Conservation (phyloP, 192 early-diverging fungal genomes). For the Chytriomyces confervae region DNA sequence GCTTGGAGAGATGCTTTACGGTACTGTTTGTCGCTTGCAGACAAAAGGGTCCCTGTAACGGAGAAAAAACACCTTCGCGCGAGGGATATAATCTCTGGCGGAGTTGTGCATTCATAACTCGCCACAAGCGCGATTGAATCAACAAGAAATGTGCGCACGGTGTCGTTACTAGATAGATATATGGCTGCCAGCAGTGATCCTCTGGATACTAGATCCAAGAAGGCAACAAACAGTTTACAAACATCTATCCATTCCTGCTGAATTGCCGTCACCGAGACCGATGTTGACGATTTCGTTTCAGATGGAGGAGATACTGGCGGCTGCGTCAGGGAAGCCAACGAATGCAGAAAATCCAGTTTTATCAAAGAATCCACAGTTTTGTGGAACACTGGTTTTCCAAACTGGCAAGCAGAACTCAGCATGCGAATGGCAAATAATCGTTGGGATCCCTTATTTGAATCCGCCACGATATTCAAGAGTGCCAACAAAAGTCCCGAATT, state of each 20-base stretch:
- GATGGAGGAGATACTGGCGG: no score
- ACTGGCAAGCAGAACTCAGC: not conserved
- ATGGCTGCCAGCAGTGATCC: not conserved
- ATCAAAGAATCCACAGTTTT: conserved; percentile 11
- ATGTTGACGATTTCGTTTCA: not conserved
- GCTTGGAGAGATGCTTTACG: not conserved
- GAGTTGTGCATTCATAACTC: not conserved
- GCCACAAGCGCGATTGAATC: not conserved
- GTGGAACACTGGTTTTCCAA: not conserved
- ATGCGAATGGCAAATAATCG: not conserved
- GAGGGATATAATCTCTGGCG: conserved; percentile 8
- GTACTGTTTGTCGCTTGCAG: not conserved
- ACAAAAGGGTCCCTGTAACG: conserved; percentile 11
- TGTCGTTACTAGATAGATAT: not conserved
- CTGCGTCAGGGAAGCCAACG: no score
- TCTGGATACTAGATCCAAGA: not conserved
- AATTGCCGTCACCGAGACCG: not conserved
- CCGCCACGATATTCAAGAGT: conserved; percentile 5
- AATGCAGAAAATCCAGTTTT: conserved; percentile 15
- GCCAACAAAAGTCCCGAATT: conserved; percentile 20
- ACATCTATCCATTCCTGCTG: not conserved
- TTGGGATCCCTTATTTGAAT: not conserved
- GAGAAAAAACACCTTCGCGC: not conserved
- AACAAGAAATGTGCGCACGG: not conserved
- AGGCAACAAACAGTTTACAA: not conserved